Conservation (phyloP, 768 basidiomycete genomes). For the Auriscalpium vulgare region DNA sequence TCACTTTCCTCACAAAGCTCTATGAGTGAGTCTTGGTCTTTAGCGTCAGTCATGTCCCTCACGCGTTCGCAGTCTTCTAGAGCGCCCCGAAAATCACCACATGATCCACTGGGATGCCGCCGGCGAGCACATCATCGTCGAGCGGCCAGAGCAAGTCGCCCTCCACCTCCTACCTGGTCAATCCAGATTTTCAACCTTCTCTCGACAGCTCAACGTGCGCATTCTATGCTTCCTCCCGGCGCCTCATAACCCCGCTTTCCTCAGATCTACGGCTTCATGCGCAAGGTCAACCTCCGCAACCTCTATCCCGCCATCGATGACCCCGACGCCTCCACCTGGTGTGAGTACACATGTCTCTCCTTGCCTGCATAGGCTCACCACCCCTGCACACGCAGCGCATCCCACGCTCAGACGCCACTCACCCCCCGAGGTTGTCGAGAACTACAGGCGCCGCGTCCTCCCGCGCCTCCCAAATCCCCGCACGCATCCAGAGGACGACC, state of each 20-base stretch:
- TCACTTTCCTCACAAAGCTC: constrained; percentile 89
- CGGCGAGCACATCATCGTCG: constrained; percentile 93
- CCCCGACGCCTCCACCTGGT: constrained; percentile 95
- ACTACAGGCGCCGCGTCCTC: constrained; percentile 92
- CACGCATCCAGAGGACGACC: constrained; percentile 61
- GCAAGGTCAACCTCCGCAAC: constrained; percentile 92
- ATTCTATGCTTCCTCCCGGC: constrained; percentile 9
- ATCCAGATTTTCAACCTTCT: constrained; percentile 95
- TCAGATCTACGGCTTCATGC: constrained; percentile 98
- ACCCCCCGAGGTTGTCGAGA: constrained; percentile 80
- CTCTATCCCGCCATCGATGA: constrained; percentile 93
- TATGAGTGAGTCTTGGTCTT: constrained; percentile 63
- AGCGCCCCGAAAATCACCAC: constrained; percentile 87
- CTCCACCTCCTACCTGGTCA: constrained; percentile 90
- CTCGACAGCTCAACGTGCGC: constrained; percentile 86
- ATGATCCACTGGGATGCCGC: constrained; percentile 96
- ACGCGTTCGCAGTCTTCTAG: constrained; percentile 54
- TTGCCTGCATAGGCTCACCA: constrained; percentile 12
- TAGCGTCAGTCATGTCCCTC: neutral
- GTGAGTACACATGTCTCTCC: constrained; percentile 42
- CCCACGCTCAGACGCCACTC: constrained; percentile 88
- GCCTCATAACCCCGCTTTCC: constrained; percentile 15
- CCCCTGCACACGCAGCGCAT: constrained; percentile 48
- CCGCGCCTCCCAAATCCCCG: constrained; percentile 84
- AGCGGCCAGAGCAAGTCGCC: constrained; percentile 87